Conservation (phyloP, 2,329 filamentous ascomycete species). For the Fusarium metavorans region DNA sequence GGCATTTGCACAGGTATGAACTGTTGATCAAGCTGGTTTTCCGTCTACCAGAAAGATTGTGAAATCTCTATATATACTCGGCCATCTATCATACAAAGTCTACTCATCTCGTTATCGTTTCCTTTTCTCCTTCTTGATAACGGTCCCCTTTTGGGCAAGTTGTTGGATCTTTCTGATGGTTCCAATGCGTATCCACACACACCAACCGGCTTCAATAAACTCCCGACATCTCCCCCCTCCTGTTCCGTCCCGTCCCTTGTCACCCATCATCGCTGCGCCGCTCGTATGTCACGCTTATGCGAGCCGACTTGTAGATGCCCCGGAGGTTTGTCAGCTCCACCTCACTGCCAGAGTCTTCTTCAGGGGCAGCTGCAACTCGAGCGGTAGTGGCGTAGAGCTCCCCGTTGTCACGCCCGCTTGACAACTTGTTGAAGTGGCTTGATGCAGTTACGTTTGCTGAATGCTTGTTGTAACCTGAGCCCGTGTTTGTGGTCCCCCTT, state of each 20-base stretch:
- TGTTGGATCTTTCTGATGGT: background rate
- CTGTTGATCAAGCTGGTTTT: background rate
- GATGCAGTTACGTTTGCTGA: slow-evolving; percentile 5
- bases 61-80: background rate
- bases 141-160: background rate
- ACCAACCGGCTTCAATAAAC: background rate
- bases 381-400: slow-evolving; percentile 20
- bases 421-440: slow-evolving; percentile 37
- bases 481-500: slow-evolving; percentile 20
- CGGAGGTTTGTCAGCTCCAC: slow-evolving; percentile 38
- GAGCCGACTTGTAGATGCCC: slow-evolving; percentile 41
- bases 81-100: background rate
- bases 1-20: background rate
- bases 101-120: background rate
- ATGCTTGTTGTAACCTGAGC: slow-evolving; percentile 33
- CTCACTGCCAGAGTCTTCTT: slow-evolving; percentile 40
- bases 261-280: slow-evolving; percentile 12
- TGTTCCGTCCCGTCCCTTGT: background rate
- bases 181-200: background rate
- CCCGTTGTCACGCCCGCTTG: slow-evolving; percentile 31
- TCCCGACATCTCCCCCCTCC: background rate
- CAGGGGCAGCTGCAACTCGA: slow-evolving; percentile 18
- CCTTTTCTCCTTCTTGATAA: background rate
- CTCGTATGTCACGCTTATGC: slow-evolving; percentile 37
- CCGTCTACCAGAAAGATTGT: background rate